Base-by-base conservation (phyloP, 1,284 basidiomycete species). In the Amylostereum chailletii region DNA sequence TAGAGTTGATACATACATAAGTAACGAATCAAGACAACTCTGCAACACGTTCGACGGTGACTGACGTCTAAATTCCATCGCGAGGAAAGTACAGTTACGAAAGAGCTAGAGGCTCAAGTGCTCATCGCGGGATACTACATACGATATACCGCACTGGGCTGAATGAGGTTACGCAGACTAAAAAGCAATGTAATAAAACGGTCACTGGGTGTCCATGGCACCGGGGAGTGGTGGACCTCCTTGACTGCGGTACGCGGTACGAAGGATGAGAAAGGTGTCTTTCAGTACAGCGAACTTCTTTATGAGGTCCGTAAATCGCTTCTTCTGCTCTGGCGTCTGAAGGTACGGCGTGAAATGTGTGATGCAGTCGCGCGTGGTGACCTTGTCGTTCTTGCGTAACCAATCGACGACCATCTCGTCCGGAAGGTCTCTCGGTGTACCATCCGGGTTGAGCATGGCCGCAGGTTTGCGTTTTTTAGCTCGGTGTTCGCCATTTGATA, bases 311-410 rank as follows among this genome's bases (percentile, higher is more conserved):
- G 85, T 84, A 60, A 91, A 88, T 62, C 73, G 76, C 50, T 62
- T 60, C 73, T 88, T 90, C 72, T 83, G 84, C 57, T 70, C 74
- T 42, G 76, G 73, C 56, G 79, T 78, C 48, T 76, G 83, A 47
- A 90, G 64, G 58, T 84, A 86, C 10, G 79, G 79, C 54, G 79
- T 79, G 62, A 91, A 91, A 60, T 89, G 75, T 50, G 79, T 76
- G 54, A 91, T 88, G 59, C 85, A 89, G 58, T 83, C 84, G 51
- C 79, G 71, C 38, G 86, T 89, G 53, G 76, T 80, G 46, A 81
- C 77, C 51, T 75, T 77, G 10, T 78, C 71, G 34, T 76, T 78
- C 48, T 72, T 77, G 60, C 72, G 76, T 57, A 91, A 62, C 83
- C 85, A 89, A 42, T 84, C 79, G 53, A 90, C 70, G 48, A 91